Evolutionary conservation across 1,284 basidiomycete genomes (phyloP).

Genomic region (Athelia sp.): DNA sequence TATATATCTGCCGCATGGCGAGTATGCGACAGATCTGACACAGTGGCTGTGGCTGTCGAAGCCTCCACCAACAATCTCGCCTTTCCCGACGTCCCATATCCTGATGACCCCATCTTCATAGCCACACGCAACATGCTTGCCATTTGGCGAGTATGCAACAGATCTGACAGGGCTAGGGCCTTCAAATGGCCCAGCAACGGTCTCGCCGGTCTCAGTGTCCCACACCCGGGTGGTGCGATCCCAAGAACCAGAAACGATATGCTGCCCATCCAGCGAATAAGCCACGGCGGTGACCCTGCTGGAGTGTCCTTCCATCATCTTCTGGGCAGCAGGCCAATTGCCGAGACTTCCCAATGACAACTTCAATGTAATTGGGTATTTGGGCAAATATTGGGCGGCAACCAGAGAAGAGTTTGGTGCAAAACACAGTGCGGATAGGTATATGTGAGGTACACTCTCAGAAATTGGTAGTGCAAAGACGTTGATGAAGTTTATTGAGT

Average conservation of each 20-base stretch:
- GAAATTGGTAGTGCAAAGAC: too few relatives aligned
- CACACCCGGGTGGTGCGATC: neutral
- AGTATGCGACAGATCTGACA: neutral
- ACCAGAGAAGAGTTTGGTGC: too few relatives aligned
- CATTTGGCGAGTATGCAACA: neutral
- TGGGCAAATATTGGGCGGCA: too few relatives aligned
- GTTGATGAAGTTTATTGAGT: too few relatives aligned
- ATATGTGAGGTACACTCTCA: too few relatives aligned
- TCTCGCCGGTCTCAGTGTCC: neutral
- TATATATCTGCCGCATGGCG: neutral
- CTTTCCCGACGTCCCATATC: neutral
- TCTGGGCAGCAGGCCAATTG: too few relatives aligned
- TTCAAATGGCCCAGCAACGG: neutral
- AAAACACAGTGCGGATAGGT: too few relatives aligned
- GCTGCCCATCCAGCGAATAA: neutral
- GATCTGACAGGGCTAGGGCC: neutral
- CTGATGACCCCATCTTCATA: neutral
- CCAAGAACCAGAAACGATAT: neutral
- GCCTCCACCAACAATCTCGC: neutral
- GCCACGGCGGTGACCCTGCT: too few relatives aligned
- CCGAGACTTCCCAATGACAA: too few relatives aligned
- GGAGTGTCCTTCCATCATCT: too few relatives aligned
- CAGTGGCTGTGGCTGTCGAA: neutral
- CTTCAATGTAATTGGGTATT: too few relatives aligned
- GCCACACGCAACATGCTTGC: neutral